phyloP scores from a whole-genome alignment of 495 filamentous ascomycete species.

The Tuber aestivum region DNA sequence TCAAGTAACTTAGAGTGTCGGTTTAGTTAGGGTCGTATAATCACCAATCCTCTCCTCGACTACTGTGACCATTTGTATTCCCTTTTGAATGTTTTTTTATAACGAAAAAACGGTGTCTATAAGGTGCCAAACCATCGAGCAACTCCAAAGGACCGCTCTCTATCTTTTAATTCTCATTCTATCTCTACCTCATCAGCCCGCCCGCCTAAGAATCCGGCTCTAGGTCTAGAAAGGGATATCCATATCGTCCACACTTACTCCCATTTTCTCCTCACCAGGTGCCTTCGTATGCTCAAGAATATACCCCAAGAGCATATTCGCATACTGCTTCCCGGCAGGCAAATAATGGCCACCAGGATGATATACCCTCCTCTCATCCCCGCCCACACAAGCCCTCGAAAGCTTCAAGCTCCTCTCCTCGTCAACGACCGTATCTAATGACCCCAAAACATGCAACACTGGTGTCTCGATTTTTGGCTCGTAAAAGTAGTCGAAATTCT shows the following conservation, averaged over 20 bases:
- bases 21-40: background rate
- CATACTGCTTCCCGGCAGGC: constrained; percentile 72
- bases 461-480: constrained; percentile 70
- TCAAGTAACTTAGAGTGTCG: background rate
- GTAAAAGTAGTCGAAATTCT: constrained; percentile 64
- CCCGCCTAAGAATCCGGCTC: background rate
- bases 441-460: constrained; percentile 74
- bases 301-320: constrained; percentile 67
- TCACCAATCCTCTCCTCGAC: background rate
- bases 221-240: constrained; percentile 60
- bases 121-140: background rate
- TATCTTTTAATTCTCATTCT: background rate
- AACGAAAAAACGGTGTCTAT: background rate
- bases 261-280: constrained; percentile 47
- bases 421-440: constrained; percentile 81
- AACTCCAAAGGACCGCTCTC: background rate
- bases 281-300: constrained; percentile 46
- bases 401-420: constrained; percentile 62
- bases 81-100: background rate
- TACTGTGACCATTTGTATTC: background rate
- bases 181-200: background rate
- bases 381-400: constrained; percentile 61
- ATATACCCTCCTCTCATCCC: constrained; percentile 56
- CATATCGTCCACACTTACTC: constrained; percentile 59
- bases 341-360: constrained; percentile 95